A percentile compares a stretch with the other conserved stretches of the same genome.
Evolutionary conservation across 139 green algal species (phyloP).

Genomic region (Micractinium conductrix): DNA sequence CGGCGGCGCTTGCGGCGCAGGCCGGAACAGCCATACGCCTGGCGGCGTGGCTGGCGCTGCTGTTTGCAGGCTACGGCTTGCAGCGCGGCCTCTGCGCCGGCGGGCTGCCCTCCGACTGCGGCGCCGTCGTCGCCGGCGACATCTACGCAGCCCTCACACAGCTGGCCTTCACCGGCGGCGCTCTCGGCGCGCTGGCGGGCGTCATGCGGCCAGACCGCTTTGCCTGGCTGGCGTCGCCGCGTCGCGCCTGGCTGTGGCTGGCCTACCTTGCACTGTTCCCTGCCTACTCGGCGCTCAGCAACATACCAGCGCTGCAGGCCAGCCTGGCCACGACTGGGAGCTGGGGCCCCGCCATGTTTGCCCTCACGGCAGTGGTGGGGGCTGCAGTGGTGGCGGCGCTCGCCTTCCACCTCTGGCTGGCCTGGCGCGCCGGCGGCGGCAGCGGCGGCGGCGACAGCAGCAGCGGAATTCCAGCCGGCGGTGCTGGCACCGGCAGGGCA

Average conservation of each 20-base stretch:
- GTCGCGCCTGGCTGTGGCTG: background rate
- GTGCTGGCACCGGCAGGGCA: background rate
- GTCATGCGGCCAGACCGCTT: constrained; percentile 6
- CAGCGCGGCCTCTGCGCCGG: constrained; percentile 21
- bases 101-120: constrained; percentile 14
- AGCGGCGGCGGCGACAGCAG: background rate
- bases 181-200: constrained; percentile 9
- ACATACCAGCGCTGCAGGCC: background rate
- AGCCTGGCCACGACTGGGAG: background rate
- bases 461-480: background rate
- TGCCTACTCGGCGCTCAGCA: constrained; percentile 1
- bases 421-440: background rate
- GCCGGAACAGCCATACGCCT: background rate
- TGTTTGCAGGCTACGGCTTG: constrained; percentile 15
- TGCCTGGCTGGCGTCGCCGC: background rate
- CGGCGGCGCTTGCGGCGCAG: background rate
- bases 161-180: constrained; percentile 13
- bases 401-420: background rate
- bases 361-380: background rate
- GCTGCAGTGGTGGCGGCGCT: background rate
- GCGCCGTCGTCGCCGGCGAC: background rate
- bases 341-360: background rate
- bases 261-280: background rate
- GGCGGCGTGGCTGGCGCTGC: background rate
- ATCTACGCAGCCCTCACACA: background rate